Evolutionary conservation across 2,329 filamentous ascomycete genomes (phyloP).

Genomic region (Metarhizium humberi): DNA sequence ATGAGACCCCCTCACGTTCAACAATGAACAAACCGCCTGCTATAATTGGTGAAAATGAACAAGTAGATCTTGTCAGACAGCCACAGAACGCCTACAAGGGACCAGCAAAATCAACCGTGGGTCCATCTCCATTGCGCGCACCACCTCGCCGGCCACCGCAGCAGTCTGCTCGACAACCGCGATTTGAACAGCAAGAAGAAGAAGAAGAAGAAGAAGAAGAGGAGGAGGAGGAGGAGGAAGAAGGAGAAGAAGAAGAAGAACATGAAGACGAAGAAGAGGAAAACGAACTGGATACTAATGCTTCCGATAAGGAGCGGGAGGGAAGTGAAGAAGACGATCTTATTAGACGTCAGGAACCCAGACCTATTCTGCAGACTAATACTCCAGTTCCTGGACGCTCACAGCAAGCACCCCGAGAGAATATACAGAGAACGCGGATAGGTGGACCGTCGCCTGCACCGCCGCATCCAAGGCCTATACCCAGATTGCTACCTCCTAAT

Average conservation of each 20-base stretch:
- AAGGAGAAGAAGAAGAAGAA: background rate
- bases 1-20: background rate
- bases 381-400: conserved; percentile 11
- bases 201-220: background rate
- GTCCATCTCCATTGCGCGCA: conserved; percentile 3
- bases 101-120: background rate
- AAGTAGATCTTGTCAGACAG: conserved; percentile 1
- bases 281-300: conserved; percentile 2
- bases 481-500: background rate
- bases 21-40: background rate
- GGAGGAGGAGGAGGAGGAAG: conserved; percentile 1
- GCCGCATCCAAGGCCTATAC: background rate
- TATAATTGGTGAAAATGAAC: background rate
- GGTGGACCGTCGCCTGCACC: background rate
- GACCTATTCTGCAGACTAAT: conserved; percentile 7
- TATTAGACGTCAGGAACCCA: background rate
- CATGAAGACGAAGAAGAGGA: background rate
- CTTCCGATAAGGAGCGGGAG: conserved; percentile 4
- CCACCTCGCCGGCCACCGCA: conserved; percentile 3
- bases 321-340: conserved; percentile 2
- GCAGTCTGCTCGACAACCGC: background rate
- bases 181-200: background rate
- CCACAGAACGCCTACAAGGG: background rate
- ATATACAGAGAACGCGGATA: background rate
- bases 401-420: background rate